A percentile compares a stretch with the other conserved stretches of the same genome.
Evolutionary conservation across 179 eudicot species (phyloP).

Genomic region (Corrigiola litoralis): DNA sequence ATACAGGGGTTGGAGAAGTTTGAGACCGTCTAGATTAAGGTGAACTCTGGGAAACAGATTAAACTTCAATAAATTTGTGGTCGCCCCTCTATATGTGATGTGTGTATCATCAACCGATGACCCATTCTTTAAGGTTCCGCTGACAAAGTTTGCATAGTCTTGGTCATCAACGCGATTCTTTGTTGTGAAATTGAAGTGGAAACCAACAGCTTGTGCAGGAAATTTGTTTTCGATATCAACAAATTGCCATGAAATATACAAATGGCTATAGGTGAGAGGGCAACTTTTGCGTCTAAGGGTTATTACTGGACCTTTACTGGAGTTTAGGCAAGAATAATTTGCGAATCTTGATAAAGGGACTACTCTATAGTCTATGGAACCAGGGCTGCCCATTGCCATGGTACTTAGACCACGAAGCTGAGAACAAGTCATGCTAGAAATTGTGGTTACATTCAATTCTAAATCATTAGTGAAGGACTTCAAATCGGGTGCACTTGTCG

Average conservation of each 20-base stretch:
- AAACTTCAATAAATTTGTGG: slow-evolving; percentile 57
- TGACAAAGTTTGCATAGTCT: slow-evolving; percentile 57
- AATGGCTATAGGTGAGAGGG: slow-evolving; percentile 40
- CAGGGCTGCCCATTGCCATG: slow-evolving; percentile 54
- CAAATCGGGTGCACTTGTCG: slow-evolving; percentile 77
- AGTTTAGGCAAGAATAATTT: slow-evolving; percentile 60
- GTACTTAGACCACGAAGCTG: slow-evolving; percentile 60
- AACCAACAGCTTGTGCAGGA: slow-evolving; percentile 83
- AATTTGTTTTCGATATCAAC: slow-evolving; percentile 49
- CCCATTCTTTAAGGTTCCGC: slow-evolving; percentile 59
- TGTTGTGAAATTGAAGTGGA: slow-evolving; percentile 74
- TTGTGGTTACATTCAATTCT: slow-evolving; percentile 67
- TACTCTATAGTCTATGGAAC: slow-evolving; percentile 42
- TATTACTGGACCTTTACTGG: slow-evolving; percentile 62
- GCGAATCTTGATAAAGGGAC: slow-evolving; percentile 59
- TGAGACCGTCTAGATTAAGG: slow-evolving; percentile 52
- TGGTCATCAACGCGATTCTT: slow-evolving; percentile 29
- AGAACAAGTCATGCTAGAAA: slow-evolving; percentile 81
- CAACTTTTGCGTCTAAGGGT: slow-evolving; percentile 51
- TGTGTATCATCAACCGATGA: slow-evolving; percentile 31
- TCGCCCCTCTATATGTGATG: slow-evolving; percentile 61
- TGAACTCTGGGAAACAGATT: slow-evolving; percentile 73
- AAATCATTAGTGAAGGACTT: slow-evolving; percentile 60
- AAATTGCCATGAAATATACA: slow-evolving; percentile 75
- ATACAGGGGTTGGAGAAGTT: slow-evolving; percentile 80